Evolutionary conservation across 2,329 filamentous ascomycete species (phyloP), one percentile per base, ranked within the genome.

Genomic region (Penicillium sp.): DNA sequence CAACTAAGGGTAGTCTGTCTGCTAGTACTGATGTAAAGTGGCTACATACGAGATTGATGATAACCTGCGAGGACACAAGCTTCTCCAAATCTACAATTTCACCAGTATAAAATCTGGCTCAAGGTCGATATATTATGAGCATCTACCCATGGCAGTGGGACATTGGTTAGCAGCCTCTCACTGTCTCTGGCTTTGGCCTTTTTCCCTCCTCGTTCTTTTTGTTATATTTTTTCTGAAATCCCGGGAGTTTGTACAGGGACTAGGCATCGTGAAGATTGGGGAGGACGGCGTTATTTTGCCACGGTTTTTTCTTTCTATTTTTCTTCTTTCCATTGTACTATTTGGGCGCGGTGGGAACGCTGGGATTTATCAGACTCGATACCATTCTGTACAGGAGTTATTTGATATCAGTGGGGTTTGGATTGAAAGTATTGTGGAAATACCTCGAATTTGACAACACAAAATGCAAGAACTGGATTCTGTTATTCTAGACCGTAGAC

Each of bases 341-440:
- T 63, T 64, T 66, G 59, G 60, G 62, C 64, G 61, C 53, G 58
- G 53, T 53, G 53, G 59, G 59, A 55, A 52, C 41, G 19, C 41
- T 55, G 60, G 60, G 57, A 59, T 67, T 64, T 53, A 48, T 61
- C 65, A 64, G 57, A 72, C 65, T 70, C 66, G 64, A 71, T 71
- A 71, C 70, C 69, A 73, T 70, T 69, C 63, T 68, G 65, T 65
- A 67, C 59, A 67, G 67, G 66, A 63, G 61, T 67, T 69, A 28
- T 65, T 64, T 59, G 52, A 58, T 53, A 43, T 56, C 37, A 50
- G 43, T 57, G 48, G 55, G 48, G 50, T 40, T 50, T 33, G 60
- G 38, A 36, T 35, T 28, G 44, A 22, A 51, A 17, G 50, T 55
- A 57, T 59, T 59, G 50, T 55, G 60, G 43, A 59, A 55, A 57